Conservation (phyloP, 2,329 filamentous ascomycete species). For the Cadophora sp. region DNA sequence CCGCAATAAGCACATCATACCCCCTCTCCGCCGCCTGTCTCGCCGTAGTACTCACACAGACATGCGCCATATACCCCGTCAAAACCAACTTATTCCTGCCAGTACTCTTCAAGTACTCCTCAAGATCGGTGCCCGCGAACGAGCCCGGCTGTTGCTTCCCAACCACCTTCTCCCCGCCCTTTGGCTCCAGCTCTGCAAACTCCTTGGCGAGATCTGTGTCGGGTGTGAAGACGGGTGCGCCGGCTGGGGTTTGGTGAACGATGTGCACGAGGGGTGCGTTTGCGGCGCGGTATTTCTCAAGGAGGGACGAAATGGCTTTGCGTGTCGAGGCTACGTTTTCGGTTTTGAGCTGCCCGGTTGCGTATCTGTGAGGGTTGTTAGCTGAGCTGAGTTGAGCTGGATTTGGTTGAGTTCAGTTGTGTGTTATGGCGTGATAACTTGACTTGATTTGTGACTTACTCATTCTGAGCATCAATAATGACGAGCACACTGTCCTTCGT, state of each 20-base stretch:
- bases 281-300: constrained; percentile 64
- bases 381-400: background rate
- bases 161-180: constrained; percentile 60
- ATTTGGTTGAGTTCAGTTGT: background rate
- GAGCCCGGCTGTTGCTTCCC: constrained; percentile 63
- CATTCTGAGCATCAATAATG: constrained; percentile 76
- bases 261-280: constrained; percentile 64
- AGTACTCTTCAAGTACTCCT: constrained; percentile 57
- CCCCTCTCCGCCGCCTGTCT: constrained; percentile 65
- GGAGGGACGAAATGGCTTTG: constrained; percentile 60
- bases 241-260: constrained; percentile 63
- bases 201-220: constrained; percentile 64
- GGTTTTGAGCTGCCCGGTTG: constrained; percentile 62
- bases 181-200: constrained; percentile 64
- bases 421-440: background rate
- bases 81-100: constrained; percentile 66
- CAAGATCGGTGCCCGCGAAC: constrained; percentile 66
- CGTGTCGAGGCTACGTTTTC: constrained; percentile 59
- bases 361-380: constrained; percentile 44
- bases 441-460: constrained; percentile 54
- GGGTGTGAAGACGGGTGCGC: constrained; percentile 71
- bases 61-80: constrained; percentile 68
- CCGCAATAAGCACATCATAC: constrained; percentile 66
- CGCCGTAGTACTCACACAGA: constrained; percentile 68
- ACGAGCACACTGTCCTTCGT: constrained; percentile 64